Base-by-base conservation (phyloP, 331 rosid genomes). In the Quercus tomentella region DNA sequence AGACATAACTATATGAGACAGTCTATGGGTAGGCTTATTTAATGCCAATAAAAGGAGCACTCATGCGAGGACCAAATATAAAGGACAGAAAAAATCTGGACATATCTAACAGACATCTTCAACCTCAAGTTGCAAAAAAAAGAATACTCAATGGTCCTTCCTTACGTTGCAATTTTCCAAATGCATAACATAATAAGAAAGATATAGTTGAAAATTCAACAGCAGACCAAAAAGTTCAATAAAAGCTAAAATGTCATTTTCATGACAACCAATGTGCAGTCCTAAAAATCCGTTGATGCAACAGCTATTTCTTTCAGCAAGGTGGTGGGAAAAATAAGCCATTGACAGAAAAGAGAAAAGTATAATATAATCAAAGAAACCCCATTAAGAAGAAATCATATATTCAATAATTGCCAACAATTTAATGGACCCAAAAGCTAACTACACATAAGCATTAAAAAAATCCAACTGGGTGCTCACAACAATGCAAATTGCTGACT, bases 41-140 rank as follows among this genome's bases (percentile, higher is more conserved):
- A 77, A 57, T 31, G 77, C 71, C 43, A 26, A 73, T 71, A 78
- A 69, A 80, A 41, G 79, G 45, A 87, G 75, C 77, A 72, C 77
- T 81, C 80, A 55, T 45, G n/a, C 51, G 12, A 76, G 65, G 82
- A 92, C 81, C 85, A 85, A 74, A 79, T 56, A 82, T 87, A 77
- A 78, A 85, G 70, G 90, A 87, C 90, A 86, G 84, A 77, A 85
- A 78, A 74, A 73, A 82, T 54, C 79, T 82, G 85, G 80, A 80
- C 89, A 81, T 80, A 75, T 68, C 73, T 72, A 31, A 56, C 71
- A 80, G 84, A 60, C 90, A 81, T 73, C 89, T 89, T 86, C 77
- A 80, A 84, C 76, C 84, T 73, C 98, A 93, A 93, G 90, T 93
- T 91, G 98, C 37, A 76, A 45, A 82, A 79, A 79, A 67, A 77